Percentiles rank a stretch among this genome's conserved stretches.
Evolutionary conservation across 2,329 filamentous ascomycete genomes (phyloP).

Genomic region (Trichoderma sp.): DNA sequence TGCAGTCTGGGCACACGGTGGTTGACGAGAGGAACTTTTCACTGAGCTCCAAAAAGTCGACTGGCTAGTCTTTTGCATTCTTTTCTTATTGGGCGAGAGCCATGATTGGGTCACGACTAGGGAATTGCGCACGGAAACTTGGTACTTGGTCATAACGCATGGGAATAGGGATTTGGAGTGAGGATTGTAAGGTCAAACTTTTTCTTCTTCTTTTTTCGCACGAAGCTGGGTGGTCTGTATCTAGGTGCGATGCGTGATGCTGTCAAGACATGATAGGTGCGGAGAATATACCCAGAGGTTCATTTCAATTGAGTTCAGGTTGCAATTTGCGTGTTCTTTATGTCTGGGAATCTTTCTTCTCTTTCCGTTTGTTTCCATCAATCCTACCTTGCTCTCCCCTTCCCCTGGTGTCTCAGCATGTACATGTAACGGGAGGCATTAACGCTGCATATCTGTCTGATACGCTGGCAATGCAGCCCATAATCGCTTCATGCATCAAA

Average conservation of each 20-base stretch:
- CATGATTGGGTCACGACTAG: neutral
- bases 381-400: neutral
- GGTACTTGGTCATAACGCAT: neutral
- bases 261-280: neutral
- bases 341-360: neutral
- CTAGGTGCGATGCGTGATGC: neutral
- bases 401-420: neutral
- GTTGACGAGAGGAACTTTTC: constrained; percentile 42
- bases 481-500: neutral
- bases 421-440: neutral
- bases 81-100: neutral
- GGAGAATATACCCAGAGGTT: constrained; percentile 8
- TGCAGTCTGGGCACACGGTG: constrained; percentile 42
- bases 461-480: neutral
- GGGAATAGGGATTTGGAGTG: neutral
- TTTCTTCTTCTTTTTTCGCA: neutral
- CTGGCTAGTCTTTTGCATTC: neutral
- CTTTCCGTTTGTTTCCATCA: neutral
- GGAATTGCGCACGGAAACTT: constrained; percentile 3
- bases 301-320: neutral
- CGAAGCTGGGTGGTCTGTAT: constrained; percentile 11
- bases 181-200: neutral
- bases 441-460: neutral
- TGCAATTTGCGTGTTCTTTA: neutral
- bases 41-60: constrained; percentile 19